Evolutionary conservation across 202 grass and related monocot genomes (phyloP).

Genomic region (Cymbopogon flexuosus): DNA sequence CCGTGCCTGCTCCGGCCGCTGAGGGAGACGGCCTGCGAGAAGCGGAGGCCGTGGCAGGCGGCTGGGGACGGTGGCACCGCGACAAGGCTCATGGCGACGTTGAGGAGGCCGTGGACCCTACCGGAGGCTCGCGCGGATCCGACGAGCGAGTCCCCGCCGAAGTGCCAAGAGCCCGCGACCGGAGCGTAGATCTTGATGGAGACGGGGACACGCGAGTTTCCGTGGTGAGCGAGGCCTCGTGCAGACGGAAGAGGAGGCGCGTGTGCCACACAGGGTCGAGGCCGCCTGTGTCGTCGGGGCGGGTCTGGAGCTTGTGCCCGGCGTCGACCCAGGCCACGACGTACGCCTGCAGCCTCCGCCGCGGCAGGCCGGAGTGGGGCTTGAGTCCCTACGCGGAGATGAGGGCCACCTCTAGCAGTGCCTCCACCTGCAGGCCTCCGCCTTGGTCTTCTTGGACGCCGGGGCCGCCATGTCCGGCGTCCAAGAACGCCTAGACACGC

Average conservation of each 20-base stretch:
- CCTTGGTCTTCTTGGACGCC: too few relatives aligned
- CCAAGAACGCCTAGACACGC: too few relatives aligned
- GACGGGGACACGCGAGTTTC: conserved; percentile 63
- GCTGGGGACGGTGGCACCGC: conserved; percentile 40
- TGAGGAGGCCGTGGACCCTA: conserved; percentile 73
- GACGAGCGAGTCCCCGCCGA: conserved; percentile 56
- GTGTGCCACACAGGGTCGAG: conserved; percentile 83
- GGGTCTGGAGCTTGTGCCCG: conserved; percentile 60
- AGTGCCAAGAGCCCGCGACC: conserved; percentile 52
- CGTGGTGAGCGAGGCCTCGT: conserved; percentile 44
- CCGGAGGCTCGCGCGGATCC: conserved; percentile 72
- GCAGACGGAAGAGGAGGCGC: conserved; percentile 72
- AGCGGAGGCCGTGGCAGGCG: conserved; percentile 50
- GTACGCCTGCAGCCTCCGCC: conserved; percentile 61
- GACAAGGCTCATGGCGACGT: conserved; percentile 60
- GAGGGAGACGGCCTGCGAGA: conserved; percentile 57
- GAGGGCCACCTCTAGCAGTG: conserved; percentile 74
- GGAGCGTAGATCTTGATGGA: conserved; percentile 77
- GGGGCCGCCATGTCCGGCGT: too few relatives aligned
- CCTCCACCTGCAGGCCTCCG: too few relatives aligned
- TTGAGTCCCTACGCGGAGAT: conserved; percentile 89
- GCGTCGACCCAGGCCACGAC: conserved; percentile 73
- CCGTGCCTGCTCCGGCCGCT: conserved; percentile 47
- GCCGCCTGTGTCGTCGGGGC: conserved; percentile 53
- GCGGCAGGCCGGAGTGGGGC: conserved; percentile 40